Evolutionary conservation across 1,284 basidiomycete genomes (phyloP), one percentile per base, ranked within the genome.

Genomic region (Fistulina hepatica): DNA sequence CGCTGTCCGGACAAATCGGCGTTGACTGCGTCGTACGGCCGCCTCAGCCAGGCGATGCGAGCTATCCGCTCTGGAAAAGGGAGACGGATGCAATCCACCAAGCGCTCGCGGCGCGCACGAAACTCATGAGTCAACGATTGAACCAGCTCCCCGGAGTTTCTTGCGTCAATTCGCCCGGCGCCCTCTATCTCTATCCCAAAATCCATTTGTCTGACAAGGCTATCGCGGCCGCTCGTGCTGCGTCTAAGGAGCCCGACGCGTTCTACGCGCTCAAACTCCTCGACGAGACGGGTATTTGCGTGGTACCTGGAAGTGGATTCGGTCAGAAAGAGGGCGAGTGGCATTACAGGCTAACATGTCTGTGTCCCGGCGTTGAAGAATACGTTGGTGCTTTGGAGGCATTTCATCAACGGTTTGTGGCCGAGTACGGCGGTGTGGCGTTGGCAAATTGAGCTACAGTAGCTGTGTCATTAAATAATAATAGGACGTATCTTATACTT

Each of bases 1-100:
- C 91, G 3, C 66, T 95, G 5, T 69, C 77, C 3, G 93, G 92
- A 16, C 86, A 94, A 63, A 77, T 97, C 55, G 90, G 85, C 36
- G 83, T 97, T 10, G 93, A 95, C 60, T 79, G 76, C 48, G 77
- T 95, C 67, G 84, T 95, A 27, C 74, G 82, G 27, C 90, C 91
- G 17, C 92, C 92, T 2, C 70, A 74, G 50, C 57, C 65, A 9
- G 88, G 85, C 12, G 71, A 81, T 6, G 70, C 75, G 49, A 84
- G 79, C 42, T 90, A 91, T 60, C 53, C 60, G 33, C 70, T 81
- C 15, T 97, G 80, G 78, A 75, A 81, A 54, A 55, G 74, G 52
- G 92, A 97, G 64, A 91, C 85, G 10, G 72, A 81, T 37, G 56
- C 67, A 12, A 94, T 84, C 46, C 83, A 90, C 53, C 64, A 68